A percentile compares a stretch with the other conserved stretches of the same genome.
phyloP scores from a whole-genome alignment of 768 basidiomycete genomes.

The Mrakia hoshinonis region DNA sequence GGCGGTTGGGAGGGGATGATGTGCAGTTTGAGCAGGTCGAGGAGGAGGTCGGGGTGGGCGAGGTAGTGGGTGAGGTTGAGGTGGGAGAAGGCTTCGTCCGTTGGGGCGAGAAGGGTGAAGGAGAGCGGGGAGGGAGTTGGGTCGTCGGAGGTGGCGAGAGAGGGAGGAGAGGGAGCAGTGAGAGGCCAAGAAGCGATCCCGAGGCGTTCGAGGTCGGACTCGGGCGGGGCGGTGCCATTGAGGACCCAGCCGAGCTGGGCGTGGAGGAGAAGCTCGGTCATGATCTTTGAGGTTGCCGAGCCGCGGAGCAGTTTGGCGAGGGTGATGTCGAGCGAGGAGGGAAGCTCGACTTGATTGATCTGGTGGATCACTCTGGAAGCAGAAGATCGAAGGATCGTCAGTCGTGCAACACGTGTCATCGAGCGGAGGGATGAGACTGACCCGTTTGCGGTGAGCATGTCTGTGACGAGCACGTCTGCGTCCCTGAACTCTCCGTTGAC shows the following conservation, averaged over 20 bases:
- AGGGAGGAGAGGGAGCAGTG: background rate
- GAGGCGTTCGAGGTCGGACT: conserved; percentile 33
- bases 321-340: conserved; percentile 74
- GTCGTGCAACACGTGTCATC: background rate
- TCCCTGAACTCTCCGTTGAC: conserved; percentile 42
- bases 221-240: conserved; percentile 51
- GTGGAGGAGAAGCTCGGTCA: conserved; percentile 71
- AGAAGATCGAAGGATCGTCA: background rate
- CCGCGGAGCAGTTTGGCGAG: conserved; percentile 84
- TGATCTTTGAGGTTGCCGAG: conserved; percentile 60
- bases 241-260: conserved; percentile 86
- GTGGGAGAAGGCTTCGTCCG: conserved; percentile 81
- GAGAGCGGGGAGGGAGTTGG: conserved; percentile 32
- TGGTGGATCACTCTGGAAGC: conserved; percentile 76
- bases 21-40: conserved; percentile 42
- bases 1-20: conserved; percentile 38
- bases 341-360: conserved; percentile 55
- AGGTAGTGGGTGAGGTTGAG: conserved; percentile 61
- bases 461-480: conserved; percentile 35
- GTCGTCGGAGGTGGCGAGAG: background rate
- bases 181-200: conserved; percentile 19
- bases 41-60: conserved; percentile 32
- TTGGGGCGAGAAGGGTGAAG: conserved; percentile 86
- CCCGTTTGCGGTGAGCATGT: conserved; percentile 62
- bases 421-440: background rate